Evolutionary conservation across 495 filamentous ascomycete species (phyloP).

Genomic region (Hyaloscypha hepaticicola): DNA sequence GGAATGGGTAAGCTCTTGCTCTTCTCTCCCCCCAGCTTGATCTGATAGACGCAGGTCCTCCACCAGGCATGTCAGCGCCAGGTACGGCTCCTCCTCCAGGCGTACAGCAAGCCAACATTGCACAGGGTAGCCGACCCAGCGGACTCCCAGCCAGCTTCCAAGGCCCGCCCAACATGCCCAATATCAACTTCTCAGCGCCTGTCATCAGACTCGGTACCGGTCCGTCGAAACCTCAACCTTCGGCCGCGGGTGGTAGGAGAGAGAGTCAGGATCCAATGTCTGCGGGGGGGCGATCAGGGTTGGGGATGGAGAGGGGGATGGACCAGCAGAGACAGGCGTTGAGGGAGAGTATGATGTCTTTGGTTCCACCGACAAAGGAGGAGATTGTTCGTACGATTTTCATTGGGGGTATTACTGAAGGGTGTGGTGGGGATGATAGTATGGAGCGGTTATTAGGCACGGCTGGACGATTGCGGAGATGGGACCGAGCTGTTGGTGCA

Average conservation of each 20-base stretch:
- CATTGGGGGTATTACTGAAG: constrained; percentile 80
- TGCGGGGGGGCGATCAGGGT: constrained; percentile 58
- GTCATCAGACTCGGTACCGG: constrained; percentile 87
- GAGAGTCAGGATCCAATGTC: constrained; percentile 38
- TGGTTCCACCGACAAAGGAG: constrained; percentile 83
- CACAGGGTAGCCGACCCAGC: constrained; percentile 71
- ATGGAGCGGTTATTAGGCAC: constrained; percentile 77
- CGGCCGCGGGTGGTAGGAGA: constrained; percentile 45
- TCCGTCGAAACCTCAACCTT: constrained; percentile 62
- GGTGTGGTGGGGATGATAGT: constrained; percentile 72
- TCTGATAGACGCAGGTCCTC: constrained; percentile 46
- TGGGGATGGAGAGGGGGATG: constrained; percentile 62
- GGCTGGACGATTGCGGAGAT: constrained; percentile 77
- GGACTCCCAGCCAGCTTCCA: constrained; percentile 85
- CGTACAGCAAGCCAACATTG: constrained; percentile 68
- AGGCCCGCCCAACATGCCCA: constrained; percentile 87
- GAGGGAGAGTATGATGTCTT: constrained; percentile 71
- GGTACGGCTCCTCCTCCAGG: constrained; percentile 77
- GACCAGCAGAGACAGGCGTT: constrained; percentile 69
- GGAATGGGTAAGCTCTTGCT: constrained; percentile 70
- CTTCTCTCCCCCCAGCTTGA: constrained; percentile 17
- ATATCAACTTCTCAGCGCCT: constrained; percentile 97
- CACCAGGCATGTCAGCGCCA: constrained; percentile 76
- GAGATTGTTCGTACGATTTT: constrained; percentile 91
- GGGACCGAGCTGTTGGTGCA: constrained; percentile 79